Percentiles rank a stretch among this genome's conserved stretches.
These are phyloP conservation scores for Udeniomyces megalosporus DNA, from an alignment of 768 basidiomycete genomes.

Conservation along the genomic window DNA sequence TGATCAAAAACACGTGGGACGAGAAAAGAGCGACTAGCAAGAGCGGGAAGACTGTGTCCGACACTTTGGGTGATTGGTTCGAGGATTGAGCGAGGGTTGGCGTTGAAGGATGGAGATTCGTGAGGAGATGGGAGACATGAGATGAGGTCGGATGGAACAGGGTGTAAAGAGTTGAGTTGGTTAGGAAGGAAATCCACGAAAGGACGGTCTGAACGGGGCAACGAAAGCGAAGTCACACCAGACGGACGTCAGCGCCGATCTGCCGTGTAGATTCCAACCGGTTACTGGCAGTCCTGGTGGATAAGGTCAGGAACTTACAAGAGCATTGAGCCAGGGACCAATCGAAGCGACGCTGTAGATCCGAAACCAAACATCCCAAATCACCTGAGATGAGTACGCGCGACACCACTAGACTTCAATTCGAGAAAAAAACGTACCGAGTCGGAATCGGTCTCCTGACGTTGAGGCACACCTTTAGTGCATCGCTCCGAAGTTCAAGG, in stretches of 20 bases:
- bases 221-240: not conserved
- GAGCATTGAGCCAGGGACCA: conserved; percentile 80
- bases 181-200: conserved; percentile 74
- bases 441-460: conserved; percentile 64
- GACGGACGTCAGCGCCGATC: not conserved
- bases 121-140: not conserved
- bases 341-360: conserved; percentile 32
- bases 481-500: conserved; percentile 78
- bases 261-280: too few relatives aligned
- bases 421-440: conserved; percentile 57
- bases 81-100: not conserved
- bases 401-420: too few relatives aligned
- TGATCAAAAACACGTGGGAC: conserved; percentile 68
- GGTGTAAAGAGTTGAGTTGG: conserved; percentile 78
- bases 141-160: conserved; percentile 47
- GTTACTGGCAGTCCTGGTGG: too few relatives aligned
- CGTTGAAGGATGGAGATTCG: not conserved
- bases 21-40: conserved; percentile 59
- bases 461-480: conserved; percentile 83
- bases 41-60: conserved; percentile 39
- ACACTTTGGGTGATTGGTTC: not conserved
- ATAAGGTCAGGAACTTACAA: conserved; percentile 35
- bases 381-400: not conserved
- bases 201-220: conserved; percentile 39
- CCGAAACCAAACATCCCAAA: too few relatives aligned